phyloP scores from a whole-genome alignment of 495 filamentous ascomycete species.

The Viridothelium virens region DNA sequence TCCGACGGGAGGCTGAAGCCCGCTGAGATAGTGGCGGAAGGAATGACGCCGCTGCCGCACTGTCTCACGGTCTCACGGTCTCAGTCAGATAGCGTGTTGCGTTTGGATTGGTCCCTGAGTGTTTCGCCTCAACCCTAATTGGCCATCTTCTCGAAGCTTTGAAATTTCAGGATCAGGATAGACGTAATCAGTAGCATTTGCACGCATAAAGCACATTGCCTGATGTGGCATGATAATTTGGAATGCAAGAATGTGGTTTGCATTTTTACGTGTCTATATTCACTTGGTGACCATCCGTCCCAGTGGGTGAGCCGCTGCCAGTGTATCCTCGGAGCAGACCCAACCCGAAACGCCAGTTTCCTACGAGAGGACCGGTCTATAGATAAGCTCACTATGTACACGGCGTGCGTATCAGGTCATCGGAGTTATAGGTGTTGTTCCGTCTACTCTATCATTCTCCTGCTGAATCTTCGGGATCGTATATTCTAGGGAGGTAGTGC shows the following conservation, averaged over 20 bases:
- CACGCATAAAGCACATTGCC: not conserved
- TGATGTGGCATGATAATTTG: not conserved
- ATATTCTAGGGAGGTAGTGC: conserved; percentile 48
- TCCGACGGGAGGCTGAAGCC: not conserved
- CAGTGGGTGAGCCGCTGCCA: not conserved
- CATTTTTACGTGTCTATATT: not conserved
- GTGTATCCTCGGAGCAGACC: not conserved
- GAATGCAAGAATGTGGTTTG: not conserved
- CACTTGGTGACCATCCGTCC: not conserved
- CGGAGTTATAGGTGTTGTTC: not conserved
- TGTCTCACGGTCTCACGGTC: not conserved
- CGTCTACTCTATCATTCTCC: conserved; percentile 7
- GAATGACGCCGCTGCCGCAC: not conserved
- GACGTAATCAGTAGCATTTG: not conserved
- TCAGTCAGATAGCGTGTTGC: not conserved
- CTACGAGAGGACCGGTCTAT: not conserved
- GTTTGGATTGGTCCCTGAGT: not conserved
- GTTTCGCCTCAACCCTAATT: not conserved
- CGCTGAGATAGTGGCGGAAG: not conserved
- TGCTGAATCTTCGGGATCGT: conserved; percentile 8
- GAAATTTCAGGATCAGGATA: not conserved
- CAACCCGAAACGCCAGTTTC: not conserved
- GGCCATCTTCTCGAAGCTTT: not conserved
- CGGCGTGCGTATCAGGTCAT: not conserved
- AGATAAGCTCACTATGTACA: not conserved